phyloP scores from a whole-genome alignment of 2,329 filamentous ascomycete species.

The Colletotrichum scovillei region DNA sequence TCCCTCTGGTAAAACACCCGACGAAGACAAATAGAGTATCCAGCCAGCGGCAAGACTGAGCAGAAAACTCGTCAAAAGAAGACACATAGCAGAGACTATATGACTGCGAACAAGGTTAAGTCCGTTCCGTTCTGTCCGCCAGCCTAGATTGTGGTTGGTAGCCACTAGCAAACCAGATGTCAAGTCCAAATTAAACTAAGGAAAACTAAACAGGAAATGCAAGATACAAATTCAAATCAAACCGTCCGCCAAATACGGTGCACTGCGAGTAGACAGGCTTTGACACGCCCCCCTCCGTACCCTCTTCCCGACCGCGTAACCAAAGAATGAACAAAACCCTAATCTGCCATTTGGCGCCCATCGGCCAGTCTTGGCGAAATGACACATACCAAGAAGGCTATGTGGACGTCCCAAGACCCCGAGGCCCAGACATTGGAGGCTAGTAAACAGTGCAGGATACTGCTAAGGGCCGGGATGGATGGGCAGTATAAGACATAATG shows the following conservation, averaged over 20 bases:
- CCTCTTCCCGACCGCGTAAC: not conserved
- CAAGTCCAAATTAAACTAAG: not conserved
- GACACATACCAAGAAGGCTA: slow-evolving; percentile 26
- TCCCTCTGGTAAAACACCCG: not conserved
- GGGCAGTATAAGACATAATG: not conserved
- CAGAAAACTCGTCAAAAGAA: not conserved
- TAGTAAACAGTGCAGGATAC: not conserved
- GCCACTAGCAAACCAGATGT: not conserved
- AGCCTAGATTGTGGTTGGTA: not conserved
- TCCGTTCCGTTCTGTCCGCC: not conserved
- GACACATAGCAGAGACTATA: too few species aligned
- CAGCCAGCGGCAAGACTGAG: not conserved
- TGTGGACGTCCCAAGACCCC: slow-evolving; percentile 19
- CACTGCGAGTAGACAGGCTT: not conserved
- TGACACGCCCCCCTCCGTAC: not conserved
- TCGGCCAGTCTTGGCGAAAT: slow-evolving; percentile 25
- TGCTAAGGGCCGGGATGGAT: not conserved
- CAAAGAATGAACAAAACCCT: not conserved
- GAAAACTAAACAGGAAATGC: not conserved
- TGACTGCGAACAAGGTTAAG: not conserved
- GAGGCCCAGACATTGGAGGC: not conserved
- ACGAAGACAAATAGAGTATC: not conserved
- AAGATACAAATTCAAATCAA: not conserved
- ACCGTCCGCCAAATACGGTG: not conserved
- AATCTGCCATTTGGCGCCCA: slow-evolving; percentile 20